phyloP scores from a whole-genome alignment of 768 basidiomycete species.

The Leccinellum luteum region DNA sequence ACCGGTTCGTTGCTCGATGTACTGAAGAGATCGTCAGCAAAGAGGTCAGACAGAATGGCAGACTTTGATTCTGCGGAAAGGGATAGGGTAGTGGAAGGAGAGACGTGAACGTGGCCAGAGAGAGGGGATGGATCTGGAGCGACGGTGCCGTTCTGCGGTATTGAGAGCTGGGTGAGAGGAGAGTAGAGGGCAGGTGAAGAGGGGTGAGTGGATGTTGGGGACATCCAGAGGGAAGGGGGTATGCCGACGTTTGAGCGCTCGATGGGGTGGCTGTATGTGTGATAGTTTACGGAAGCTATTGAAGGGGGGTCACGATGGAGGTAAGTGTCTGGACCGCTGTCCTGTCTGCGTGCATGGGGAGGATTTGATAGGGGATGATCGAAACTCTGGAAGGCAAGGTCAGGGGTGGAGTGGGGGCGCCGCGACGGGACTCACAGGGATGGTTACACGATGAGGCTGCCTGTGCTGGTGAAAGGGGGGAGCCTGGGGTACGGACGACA shows the following conservation, averaged over 20 bases:
- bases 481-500: slow-evolving; percentile 10
- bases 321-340: slow-evolving; percentile 11
- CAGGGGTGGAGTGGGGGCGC: background rate
- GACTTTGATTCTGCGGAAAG: slow-evolving; percentile 54
- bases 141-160: slow-evolving; percentile 32
- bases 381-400: slow-evolving; percentile 12
- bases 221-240: slow-evolving; percentile 85
- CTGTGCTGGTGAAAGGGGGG: slow-evolving; percentile 13
- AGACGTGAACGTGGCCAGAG: slow-evolving; percentile 33
- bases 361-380: slow-evolving; percentile 21
- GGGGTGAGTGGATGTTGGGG: slow-evolving; percentile 53
- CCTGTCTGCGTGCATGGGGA: slow-evolving; percentile 8
- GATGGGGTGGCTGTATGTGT: slow-evolving; percentile 31
- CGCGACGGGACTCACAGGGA: slow-evolving; percentile 10
- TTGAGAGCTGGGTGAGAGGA: slow-evolving; percentile 38
- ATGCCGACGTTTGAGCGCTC: slow-evolving; percentile 56
- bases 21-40: slow-evolving; percentile 65
- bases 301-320: slow-evolving; percentile 21
- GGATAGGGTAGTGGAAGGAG: slow-evolving; percentile 45
- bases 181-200: slow-evolving; percentile 42
- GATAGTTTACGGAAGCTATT: slow-evolving; percentile 20
- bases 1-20: slow-evolving; percentile 27
- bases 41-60: slow-evolving; percentile 64
- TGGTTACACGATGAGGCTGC: slow-evolving; percentile 13
- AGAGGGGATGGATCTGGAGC: slow-evolving; percentile 33